phyloP scores from a whole-genome alignment of 2,329 filamentous ascomycete species.

The Volutella citrinella region DNA sequence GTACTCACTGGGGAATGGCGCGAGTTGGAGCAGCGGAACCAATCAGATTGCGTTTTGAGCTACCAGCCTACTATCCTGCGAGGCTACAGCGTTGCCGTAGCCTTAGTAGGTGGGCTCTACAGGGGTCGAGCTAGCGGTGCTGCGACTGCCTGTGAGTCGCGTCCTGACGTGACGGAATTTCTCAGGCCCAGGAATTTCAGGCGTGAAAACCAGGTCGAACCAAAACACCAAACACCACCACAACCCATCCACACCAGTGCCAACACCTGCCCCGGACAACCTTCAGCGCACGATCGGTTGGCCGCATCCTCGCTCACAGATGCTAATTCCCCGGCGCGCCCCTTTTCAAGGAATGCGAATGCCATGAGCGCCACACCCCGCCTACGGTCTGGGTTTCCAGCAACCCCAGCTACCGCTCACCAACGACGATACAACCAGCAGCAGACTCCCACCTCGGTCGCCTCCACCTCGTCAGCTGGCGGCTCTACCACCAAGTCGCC shows the following conservation, averaged over 20 bases:
- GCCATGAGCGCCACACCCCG: constrained; percentile 82
- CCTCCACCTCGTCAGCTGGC: constrained; percentile 28
- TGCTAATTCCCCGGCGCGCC: constrained; percentile 15
- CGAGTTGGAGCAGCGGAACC: too few relatives aligned
- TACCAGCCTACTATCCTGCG: too few relatives aligned
- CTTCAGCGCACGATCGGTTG: constrained; percentile 5
- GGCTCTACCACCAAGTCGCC: constrained; percentile 29
- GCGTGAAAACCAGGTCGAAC: constrained; percentile 17
- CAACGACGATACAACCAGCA: constrained; percentile 26
- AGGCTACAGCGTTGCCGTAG: too few relatives aligned
- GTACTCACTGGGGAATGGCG: too few relatives aligned
- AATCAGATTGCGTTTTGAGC: too few relatives aligned
- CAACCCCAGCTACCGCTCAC: constrained; percentile 58
- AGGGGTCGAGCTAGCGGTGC: too few relatives aligned
- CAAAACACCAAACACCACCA: constrained; percentile 6
- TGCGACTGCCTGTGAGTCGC: too few relatives aligned
- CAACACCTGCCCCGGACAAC: constrained; percentile 14
- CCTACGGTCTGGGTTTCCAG: constrained; percentile 77
- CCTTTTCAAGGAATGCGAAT: constrained; percentile 61
- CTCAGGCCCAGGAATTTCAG: constrained; percentile 22
- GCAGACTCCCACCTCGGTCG: constrained; percentile 30
- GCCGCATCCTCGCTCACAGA: too few relatives aligned
- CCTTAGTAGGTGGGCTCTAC: too few relatives aligned
- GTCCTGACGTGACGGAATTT: constrained; percentile 36
- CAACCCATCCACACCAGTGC: constrained; percentile 6